phyloP scores from a whole-genome alignment of 2,329 filamentous ascomycete species.

The Xylariaceae sp. region DNA sequence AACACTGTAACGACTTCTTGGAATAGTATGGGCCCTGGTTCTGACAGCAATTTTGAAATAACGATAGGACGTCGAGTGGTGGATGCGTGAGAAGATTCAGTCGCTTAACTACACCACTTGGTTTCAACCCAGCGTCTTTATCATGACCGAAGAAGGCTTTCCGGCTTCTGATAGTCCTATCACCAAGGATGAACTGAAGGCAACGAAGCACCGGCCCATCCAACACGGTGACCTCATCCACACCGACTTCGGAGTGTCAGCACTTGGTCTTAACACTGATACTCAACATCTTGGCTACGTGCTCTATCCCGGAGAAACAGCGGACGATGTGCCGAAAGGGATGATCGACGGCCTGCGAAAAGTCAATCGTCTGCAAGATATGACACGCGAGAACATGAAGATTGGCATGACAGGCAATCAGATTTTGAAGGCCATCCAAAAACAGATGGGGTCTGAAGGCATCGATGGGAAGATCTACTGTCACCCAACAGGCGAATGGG shows the following conservation, averaged over 20 bases:
- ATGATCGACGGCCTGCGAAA: slow-evolving; percentile 41
- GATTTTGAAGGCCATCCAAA: slow-evolving; percentile 36
- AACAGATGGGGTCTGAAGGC: slow-evolving; percentile 40
- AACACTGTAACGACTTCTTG: too few relatives aligned
- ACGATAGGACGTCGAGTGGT: slow-evolving; percentile 44
- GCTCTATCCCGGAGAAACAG: slow-evolving; percentile 39
- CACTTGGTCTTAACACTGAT: slow-evolving; percentile 45
- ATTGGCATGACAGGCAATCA: slow-evolving; percentile 42
- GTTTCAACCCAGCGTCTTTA: slow-evolving; percentile 46
- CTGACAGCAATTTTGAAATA: too few relatives aligned
- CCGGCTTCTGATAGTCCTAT: slow-evolving; percentile 5
- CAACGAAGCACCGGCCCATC: slow-evolving; percentile 29
- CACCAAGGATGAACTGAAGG: slow-evolving; percentile 12
- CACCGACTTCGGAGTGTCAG: slow-evolving; percentile 47
- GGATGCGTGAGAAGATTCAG: slow-evolving; percentile 47
- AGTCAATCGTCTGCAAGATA: slow-evolving; percentile 46
- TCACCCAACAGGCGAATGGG: slow-evolving; percentile 49
- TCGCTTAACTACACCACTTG: slow-evolving; percentile 49
- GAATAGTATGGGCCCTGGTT: too few relatives aligned
- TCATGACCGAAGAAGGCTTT: slow-evolving; percentile 33
- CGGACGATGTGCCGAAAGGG: slow-evolving; percentile 38
- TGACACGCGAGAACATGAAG: slow-evolving; percentile 41
- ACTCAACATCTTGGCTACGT: slow-evolving; percentile 50
- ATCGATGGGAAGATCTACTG: slow-evolving; percentile 46
- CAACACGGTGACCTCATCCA: slow-evolving; percentile 45